phyloP scores from a whole-genome alignment of 805 yeast genomes.

The Debaryomyces hansenii region DNA sequence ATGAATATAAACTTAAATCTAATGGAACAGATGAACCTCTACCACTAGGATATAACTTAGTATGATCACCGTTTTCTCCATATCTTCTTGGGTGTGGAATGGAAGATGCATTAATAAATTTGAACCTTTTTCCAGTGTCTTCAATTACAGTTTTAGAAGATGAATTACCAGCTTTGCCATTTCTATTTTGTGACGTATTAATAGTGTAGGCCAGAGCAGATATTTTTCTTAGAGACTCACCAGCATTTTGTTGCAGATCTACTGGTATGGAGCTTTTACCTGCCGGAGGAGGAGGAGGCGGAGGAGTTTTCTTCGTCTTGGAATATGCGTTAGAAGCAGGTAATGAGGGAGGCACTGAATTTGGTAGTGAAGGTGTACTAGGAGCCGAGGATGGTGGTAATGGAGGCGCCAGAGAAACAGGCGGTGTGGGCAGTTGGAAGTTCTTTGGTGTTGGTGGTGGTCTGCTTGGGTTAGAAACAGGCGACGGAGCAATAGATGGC shows the following conservation, averaged over 20 bases:
- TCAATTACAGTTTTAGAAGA: slow-evolving; percentile 51
- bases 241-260: slow-evolving; percentile 46
- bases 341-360: slow-evolving; percentile 28
- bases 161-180: slow-evolving; percentile 16
- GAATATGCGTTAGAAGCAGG: slow-evolving; percentile 17
- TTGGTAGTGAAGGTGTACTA: slow-evolving; percentile 15
- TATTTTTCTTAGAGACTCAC: slow-evolving; percentile 55
- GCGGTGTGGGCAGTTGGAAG: slow-evolving; percentile 15
- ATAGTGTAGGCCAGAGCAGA: slow-evolving; percentile 69
- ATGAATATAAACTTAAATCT: slow-evolving; percentile 44
- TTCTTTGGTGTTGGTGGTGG: slow-evolving; percentile 11
- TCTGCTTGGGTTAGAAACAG: slow-evolving; percentile 2
- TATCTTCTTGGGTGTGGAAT: slow-evolving; percentile 88
- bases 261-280: slow-evolving; percentile 15
- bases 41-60: slow-evolving; percentile 91
- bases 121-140: slow-evolving; percentile 57
- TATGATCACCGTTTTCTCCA: slow-evolving; percentile 47
- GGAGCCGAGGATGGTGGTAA: slow-evolving; percentile 16
- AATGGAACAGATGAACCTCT: slow-evolving; percentile 91
- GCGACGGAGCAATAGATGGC: slow-evolving; percentile 10
- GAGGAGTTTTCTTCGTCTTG: slow-evolving; percentile 27
- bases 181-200: slow-evolving; percentile 29
- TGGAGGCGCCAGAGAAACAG: slow-evolving; percentile 18
- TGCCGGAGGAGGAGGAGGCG: slow-evolving; percentile 31
- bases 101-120: slow-evolving; percentile 63